Conservation (phyloP, 2,329 filamentous ascomycete genomes). For the Polytolypa hystricis region DNA sequence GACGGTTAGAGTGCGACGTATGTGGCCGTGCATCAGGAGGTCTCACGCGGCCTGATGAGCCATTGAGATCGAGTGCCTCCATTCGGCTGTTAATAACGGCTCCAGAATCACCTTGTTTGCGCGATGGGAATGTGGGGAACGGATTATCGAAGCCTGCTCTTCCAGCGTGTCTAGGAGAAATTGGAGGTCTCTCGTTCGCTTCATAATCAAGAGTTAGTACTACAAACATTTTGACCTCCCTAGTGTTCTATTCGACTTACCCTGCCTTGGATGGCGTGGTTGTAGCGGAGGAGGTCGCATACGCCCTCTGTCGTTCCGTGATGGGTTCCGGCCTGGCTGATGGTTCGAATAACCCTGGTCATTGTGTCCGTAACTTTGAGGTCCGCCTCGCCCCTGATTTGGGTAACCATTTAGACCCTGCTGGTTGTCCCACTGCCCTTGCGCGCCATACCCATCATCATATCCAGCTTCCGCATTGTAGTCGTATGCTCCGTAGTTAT, state of each 20-base stretch:
- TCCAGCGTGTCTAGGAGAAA: conserved; percentile 22
- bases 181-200: conserved; percentile 23
- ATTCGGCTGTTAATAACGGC: conserved; percentile 28
- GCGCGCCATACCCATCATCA: conserved; percentile 15
- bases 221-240: neutral
- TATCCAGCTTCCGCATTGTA: conserved; percentile 19
- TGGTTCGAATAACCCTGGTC: conserved; percentile 7
- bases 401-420: too few species aligned
- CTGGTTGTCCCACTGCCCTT: conserved; percentile 4
- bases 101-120: conserved; percentile 24
- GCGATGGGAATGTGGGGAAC: conserved; percentile 33
- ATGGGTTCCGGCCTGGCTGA: conserved; percentile 4
- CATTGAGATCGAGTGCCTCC: conserved; percentile 30
- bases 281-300: conserved; percentile 20
- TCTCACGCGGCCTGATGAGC: conserved; percentile 16
- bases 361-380: conserved; percentile 15
- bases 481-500: conserved; percentile 18
- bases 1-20: conserved; percentile 27
- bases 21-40: conserved; percentile 22
- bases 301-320: conserved; percentile 7
- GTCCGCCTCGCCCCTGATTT: conserved; percentile 3
- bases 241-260: conserved; percentile 23
- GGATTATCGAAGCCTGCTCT: conserved; percentile 37
- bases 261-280: conserved; percentile 21
- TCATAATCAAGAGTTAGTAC: conserved; percentile 9